Conservation (phyloP, 2,329 filamentous ascomycete species). For the Penicillium sp. region DNA sequence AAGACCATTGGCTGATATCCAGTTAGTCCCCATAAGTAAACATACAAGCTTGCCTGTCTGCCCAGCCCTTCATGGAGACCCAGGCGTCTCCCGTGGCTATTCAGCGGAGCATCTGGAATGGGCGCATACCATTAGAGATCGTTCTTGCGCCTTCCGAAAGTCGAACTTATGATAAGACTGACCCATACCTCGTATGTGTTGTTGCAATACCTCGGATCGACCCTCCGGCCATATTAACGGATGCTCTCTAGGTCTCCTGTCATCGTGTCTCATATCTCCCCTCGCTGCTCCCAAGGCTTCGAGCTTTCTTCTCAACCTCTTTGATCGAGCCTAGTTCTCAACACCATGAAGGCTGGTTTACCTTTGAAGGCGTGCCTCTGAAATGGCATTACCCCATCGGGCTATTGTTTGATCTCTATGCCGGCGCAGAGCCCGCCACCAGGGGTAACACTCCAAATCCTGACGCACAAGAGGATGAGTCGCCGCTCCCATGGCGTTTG, state of each 20-base stretch:
- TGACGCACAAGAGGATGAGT: constrained; percentile 15
- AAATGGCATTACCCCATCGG: constrained; percentile 74
- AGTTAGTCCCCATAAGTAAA: background rate
- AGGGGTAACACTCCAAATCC: constrained; percentile 21
- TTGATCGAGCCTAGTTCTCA: constrained; percentile 59
- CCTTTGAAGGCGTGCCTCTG: constrained; percentile 65
- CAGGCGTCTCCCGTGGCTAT: constrained; percentile 31
- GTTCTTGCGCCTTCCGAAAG: constrained; percentile 60
- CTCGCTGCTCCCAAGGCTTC: constrained; percentile 62
- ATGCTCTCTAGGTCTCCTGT: constrained; percentile 52
- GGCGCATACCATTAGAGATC: constrained; percentile 61
- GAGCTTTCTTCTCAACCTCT: constrained; percentile 60
- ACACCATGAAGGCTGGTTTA: constrained; percentile 61
- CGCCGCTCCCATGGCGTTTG: constrained; percentile 61
- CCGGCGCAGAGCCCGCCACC: constrained; percentile 52
- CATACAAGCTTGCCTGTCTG: no score
- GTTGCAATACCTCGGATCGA: constrained; percentile 3
- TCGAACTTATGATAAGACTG: constrained; percentile 59
- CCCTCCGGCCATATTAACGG: background rate
- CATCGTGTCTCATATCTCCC: constrained; percentile 69
- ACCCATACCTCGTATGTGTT: constrained; percentile 57
- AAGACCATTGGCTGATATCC: background rate
- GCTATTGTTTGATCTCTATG: constrained; percentile 68
- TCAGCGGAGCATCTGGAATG: constrained; percentile 57
- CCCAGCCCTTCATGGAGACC: constrained; percentile 23